These are phyloP conservation scores for Phytophthora sp. DNA, from an alignment of 352 stramenopile genomes.

Conservation along the genomic window DNA sequence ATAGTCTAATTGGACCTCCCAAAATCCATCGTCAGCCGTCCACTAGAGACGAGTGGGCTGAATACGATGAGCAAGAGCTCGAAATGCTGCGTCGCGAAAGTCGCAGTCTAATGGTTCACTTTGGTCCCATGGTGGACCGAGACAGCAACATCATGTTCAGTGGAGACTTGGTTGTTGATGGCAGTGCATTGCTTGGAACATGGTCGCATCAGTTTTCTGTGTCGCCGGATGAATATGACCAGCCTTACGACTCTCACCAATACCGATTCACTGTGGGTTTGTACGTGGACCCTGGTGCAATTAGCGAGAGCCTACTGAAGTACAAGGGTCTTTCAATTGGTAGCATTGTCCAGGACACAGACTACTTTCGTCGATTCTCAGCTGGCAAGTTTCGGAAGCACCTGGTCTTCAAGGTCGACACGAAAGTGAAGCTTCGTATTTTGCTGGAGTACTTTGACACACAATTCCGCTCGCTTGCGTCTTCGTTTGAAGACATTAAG, in stretches of 20 bases:
- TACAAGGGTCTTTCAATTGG: slow-evolving; percentile 84
- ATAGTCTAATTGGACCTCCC: slow-evolving; percentile 3
- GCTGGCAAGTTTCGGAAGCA: slow-evolving; percentile 70
- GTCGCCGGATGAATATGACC: slow-evolving; percentile 37
- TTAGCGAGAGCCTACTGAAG: slow-evolving; percentile 73
- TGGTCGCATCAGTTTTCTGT: slow-evolving; percentile 70
- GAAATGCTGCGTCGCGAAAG: slow-evolving; percentile 69
- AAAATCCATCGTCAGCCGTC: slow-evolving; percentile 36
- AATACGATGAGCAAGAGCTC: slow-evolving; percentile 69
- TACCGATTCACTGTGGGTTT: slow-evolving; percentile 66
- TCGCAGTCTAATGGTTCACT: slow-evolving; percentile 61
- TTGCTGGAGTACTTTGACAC: slow-evolving; percentile 67
- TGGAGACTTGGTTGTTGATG: slow-evolving; percentile 61
- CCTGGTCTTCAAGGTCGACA: slow-evolving; percentile 69
- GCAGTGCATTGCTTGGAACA: slow-evolving; percentile 66
- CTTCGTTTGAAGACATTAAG: slow-evolving; percentile 31
- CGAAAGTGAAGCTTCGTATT: slow-evolving; percentile 45
- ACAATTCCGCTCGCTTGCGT: slow-evolving; percentile 33
- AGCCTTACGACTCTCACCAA: slow-evolving; percentile 37
- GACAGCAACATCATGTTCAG: slow-evolving; percentile 68
- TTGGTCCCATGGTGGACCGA: slow-evolving; percentile 71
- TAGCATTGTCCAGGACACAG: slow-evolving; percentile 76
- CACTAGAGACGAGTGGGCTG: slow-evolving; percentile 64
- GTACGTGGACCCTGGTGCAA: slow-evolving; percentile 68
- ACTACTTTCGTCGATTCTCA: slow-evolving; percentile 78